Evolutionary conservation across 345 rosid genomes (phyloP).

Genomic region (Carallia pectinifolia): DNA sequence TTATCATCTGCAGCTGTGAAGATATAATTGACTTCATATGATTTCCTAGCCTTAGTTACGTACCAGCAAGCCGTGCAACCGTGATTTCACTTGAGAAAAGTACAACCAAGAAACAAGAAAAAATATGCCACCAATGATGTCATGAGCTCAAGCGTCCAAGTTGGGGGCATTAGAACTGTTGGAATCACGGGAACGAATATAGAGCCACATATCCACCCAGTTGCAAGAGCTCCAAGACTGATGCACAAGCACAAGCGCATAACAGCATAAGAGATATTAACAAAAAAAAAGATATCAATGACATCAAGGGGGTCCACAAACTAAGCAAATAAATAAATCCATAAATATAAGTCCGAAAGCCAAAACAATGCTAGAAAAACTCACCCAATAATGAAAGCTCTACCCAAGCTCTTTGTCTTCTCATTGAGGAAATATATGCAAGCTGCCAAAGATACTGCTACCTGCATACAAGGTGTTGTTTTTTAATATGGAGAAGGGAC

Average conservation of each 20-base stretch:
- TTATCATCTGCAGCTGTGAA: neutral
- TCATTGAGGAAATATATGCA: slow-evolving; percentile 91
- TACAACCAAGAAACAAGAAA: slow-evolving; percentile 82
- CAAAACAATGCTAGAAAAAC: neutral
- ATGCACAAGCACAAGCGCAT: neutral
- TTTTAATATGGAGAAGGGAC: neutral
- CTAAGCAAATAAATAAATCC: too few relatives aligned
- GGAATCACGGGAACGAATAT: slow-evolving; percentile 82
- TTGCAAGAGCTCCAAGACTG: slow-evolving; percentile 78
- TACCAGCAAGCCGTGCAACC: neutral
- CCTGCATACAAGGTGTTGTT: slow-evolving; percentile 39
- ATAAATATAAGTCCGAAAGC: neutral
- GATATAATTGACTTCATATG: neutral
- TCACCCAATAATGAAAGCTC: slow-evolving; percentile 81
- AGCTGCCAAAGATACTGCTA: slow-evolving; percentile 91
- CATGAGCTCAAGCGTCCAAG: slow-evolving; percentile 96
- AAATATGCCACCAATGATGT: slow-evolving; percentile 78
- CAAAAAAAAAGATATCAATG: neutral
- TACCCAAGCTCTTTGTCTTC: slow-evolving; percentile 85
- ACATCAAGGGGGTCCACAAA: neutral
- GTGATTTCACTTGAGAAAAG: slow-evolving; percentile 67
- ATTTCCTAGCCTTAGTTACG: neutral
- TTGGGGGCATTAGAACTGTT: slow-evolving; percentile 55
- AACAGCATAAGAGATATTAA: neutral
- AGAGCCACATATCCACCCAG: slow-evolving; percentile 88